A percentile compares a stretch with the other conserved stretches of the same genome.
Conservation (phyloP, 2,329 filamentous ascomycete genomes). For the Colletotrichum gigasporum region DNA sequence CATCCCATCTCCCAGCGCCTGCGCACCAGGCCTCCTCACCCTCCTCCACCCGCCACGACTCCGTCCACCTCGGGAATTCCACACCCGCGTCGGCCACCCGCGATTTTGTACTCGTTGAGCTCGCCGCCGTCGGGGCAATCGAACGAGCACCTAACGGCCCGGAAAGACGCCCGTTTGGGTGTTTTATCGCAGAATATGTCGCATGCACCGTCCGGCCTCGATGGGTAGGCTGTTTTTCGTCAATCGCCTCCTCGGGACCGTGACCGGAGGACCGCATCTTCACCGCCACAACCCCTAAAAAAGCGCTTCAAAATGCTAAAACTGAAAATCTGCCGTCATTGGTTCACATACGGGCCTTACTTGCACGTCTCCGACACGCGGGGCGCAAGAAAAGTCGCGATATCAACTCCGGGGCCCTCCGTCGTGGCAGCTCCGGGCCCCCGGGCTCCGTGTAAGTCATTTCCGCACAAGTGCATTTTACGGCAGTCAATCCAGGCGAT, state of each 20-base stretch:
- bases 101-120: conserved; percentile 74
- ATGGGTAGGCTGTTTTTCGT: conserved; percentile 28
- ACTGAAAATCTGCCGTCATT: background rate
- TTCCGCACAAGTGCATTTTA: background rate
- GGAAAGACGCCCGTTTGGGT: background rate
- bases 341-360: background rate
- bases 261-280: conserved; percentile 7
- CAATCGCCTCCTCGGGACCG: conserved; percentile 28
- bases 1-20: conserved; percentile 31
- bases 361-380: conserved; percentile 9
- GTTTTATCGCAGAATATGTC: background rate
- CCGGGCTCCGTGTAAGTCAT: conserved; percentile 30
- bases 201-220: background rate
- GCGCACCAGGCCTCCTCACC: conserved; percentile 35
- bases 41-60: conserved; percentile 43
- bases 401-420: conserved; percentile 20
- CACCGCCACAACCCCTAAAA: conserved; percentile 9
- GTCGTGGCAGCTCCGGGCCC: conserved; percentile 6
- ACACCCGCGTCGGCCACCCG: conserved; percentile 49
- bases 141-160: conserved; percentile 43
- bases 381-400: background rate
- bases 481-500: background rate
- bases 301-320: background rate
- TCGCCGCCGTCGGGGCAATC: conserved; percentile 55
- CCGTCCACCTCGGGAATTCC: conserved; percentile 40